Evolutionary conservation across 129 eudicot species (phyloP).

Genomic region (Flaveria bidentis): DNA sequence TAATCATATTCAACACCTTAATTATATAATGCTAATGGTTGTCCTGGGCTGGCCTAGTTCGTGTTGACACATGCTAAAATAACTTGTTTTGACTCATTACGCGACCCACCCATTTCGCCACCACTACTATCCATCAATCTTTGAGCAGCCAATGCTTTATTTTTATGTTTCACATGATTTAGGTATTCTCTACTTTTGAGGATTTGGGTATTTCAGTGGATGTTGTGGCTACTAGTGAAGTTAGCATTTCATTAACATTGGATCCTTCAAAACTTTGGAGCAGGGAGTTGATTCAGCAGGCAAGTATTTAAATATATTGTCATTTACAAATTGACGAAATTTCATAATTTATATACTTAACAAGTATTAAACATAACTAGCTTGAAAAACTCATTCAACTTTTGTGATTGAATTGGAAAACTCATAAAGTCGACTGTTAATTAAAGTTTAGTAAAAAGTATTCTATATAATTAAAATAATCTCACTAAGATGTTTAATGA

Average conservation of each 20-base stretch:
- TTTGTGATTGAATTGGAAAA: no score
- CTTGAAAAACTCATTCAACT: no score
- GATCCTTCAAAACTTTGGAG: slow-evolving; percentile 93
- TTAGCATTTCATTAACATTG: slow-evolving; percentile 84
- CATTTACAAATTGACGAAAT: slow-evolving; percentile 2
- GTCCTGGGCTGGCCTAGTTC: background rate
- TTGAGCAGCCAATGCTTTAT: background rate
- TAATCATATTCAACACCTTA: background rate
- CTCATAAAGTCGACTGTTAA: no score
- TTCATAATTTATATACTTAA: background rate
- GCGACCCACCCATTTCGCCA: background rate
- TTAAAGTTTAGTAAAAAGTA: background rate
- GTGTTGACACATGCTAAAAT: background rate
- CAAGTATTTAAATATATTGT: slow-evolving; percentile 43
- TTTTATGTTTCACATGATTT: slow-evolving; percentile 16
- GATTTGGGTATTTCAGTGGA: slow-evolving; percentile 94
- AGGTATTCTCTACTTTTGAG: slow-evolving; percentile 87
- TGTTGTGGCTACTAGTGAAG: slow-evolving; percentile 97
- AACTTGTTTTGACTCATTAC: background rate
- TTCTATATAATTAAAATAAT: background rate
- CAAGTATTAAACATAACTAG: no score
- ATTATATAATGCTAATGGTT: background rate
- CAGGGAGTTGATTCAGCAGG: slow-evolving; percentile 95
- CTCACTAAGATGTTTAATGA: background rate
- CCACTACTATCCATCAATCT: background rate